These are phyloP conservation scores for Vaccinium myrtillus DNA, from an alignment of 148 eudicot species.

Conservation along the genomic window DNA sequence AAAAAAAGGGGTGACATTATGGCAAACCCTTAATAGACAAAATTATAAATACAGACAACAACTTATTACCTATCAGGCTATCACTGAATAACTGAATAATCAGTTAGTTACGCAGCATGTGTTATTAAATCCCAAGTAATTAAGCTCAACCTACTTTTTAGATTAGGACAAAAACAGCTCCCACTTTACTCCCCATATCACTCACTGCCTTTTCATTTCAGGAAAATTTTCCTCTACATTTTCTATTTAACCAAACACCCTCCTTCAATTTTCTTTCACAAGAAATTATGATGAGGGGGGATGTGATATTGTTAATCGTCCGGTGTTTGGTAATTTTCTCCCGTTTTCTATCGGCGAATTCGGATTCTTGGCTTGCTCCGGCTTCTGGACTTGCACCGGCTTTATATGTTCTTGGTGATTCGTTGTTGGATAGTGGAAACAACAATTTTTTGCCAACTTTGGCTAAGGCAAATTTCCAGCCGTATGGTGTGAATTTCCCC, in stretches of 20 bases:
- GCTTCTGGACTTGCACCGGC: slow-evolving; percentile 48
- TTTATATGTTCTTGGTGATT: slow-evolving; percentile 66
- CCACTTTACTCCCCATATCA: background rate
- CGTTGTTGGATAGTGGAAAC: slow-evolving; percentile 66
- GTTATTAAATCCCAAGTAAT: background rate
- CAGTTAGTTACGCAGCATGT: background rate
- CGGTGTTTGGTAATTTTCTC: background rate
- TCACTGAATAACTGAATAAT: no score
- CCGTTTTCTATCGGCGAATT: background rate
- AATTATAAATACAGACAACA: no score
- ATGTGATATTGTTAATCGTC: background rate
- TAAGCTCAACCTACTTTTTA: background rate
- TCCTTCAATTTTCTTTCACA: background rate
- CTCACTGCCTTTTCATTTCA: background rate
- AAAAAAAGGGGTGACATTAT: no score
- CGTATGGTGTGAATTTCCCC: slow-evolving; percentile 59
- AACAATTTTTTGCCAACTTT: slow-evolving; percentile 61
- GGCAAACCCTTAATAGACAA: no score
- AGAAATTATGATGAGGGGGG: background rate
- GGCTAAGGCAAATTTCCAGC: slow-evolving; percentile 57
- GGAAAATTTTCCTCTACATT: background rate
- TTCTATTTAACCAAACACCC: slow-evolving; percentile 10
- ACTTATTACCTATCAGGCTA: no score
- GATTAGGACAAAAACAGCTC: background rate
- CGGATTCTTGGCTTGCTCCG: slow-evolving; percentile 32